These are phyloP conservation scores for Rhododendron simsii DNA, from an alignment of 148 eudicot species.

Conservation along the genomic window DNA sequence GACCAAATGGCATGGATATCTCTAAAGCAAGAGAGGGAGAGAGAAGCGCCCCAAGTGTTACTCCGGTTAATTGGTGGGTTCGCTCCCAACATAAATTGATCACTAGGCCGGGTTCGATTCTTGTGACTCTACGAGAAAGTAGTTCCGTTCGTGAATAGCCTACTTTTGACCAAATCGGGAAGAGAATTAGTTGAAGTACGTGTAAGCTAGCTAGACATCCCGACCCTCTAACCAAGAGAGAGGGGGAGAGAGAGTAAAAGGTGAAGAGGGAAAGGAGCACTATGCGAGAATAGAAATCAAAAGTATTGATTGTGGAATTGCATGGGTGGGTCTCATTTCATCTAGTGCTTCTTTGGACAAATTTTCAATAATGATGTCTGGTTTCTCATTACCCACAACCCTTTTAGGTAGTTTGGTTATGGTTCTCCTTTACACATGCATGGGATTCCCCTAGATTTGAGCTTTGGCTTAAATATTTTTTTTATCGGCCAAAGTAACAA, in stretches of 20 bases:
- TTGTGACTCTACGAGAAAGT: not conserved
- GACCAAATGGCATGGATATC: not conserved
- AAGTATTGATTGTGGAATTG: not conserved
- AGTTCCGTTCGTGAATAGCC: no score
- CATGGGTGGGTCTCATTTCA: slow-evolving; percentile 1
- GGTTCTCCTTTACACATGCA: not conserved
- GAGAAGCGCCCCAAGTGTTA: not conserved
- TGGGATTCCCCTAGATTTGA: not conserved
- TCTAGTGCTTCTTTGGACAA: not conserved
- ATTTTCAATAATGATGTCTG: not conserved
- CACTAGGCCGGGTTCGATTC: no score
- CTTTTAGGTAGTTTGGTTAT: not conserved
- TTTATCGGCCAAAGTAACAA: no score
- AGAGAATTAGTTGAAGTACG: not conserved
- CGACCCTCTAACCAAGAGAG: not conserved
- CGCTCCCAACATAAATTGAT: not conserved
- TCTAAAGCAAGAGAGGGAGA: not conserved
- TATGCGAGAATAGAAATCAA: not conserved
- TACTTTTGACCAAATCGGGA: no score
- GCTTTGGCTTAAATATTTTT: not conserved
- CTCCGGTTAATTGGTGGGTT: not conserved
- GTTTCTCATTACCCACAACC: not conserved
- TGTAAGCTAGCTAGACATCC: not conserved
- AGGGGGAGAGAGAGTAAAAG: not conserved
- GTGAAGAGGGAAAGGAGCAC: not conserved